These are phyloP conservation scores for Tulasnella sp. DNA, from an alignment of 768 basidiomycete species.

Conservation along the genomic window DNA sequence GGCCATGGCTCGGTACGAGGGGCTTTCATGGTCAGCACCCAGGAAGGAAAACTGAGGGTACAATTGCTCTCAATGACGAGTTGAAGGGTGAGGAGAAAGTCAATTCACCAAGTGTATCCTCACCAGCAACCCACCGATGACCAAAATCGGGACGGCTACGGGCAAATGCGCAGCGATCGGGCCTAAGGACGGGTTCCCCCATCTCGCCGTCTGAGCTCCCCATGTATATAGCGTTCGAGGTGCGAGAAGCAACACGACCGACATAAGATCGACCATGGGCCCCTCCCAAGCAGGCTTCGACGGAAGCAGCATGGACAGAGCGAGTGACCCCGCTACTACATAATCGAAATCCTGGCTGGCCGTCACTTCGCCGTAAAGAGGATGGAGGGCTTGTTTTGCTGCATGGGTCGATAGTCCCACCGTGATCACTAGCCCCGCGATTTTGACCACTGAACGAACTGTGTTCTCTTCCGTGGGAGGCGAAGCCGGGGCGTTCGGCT, in stretches of 20 bases:
- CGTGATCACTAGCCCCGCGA: conserved; percentile 23
- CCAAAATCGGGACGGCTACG: conserved; percentile 45
- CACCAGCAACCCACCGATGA: conserved; percentile 36
- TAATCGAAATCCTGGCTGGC: conserved; percentile 39
- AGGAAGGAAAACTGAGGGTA: background rate
- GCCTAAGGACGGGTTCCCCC: conserved; percentile 41
- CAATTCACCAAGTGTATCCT: conserved; percentile 33
- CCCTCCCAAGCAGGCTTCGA: conserved; percentile 24
- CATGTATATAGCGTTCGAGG: conserved; percentile 61
- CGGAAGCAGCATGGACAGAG: conserved; percentile 27
- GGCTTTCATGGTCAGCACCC: background rate
- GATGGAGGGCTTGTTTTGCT: conserved; percentile 53
- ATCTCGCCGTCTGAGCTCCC: conserved; percentile 45
- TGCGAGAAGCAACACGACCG: conserved; percentile 33
- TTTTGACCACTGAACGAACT: background rate
- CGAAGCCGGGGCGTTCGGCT: background rate
- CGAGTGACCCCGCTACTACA: conserved; percentile 26
- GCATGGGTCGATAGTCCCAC: conserved; percentile 49
- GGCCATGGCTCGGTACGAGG: background rate
- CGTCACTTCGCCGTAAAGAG: conserved; percentile 54
- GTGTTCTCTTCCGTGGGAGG: background rate
- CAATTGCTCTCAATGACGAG: background rate
- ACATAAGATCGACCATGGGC: conserved; percentile 32
- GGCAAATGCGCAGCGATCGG: conserved; percentile 45
- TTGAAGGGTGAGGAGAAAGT: conserved; percentile 16